These are phyloP conservation scores for Colletotrichum godetiae DNA, from an alignment of 2,329 filamentous ascomycete genomes.

Conservation along the genomic window DNA sequence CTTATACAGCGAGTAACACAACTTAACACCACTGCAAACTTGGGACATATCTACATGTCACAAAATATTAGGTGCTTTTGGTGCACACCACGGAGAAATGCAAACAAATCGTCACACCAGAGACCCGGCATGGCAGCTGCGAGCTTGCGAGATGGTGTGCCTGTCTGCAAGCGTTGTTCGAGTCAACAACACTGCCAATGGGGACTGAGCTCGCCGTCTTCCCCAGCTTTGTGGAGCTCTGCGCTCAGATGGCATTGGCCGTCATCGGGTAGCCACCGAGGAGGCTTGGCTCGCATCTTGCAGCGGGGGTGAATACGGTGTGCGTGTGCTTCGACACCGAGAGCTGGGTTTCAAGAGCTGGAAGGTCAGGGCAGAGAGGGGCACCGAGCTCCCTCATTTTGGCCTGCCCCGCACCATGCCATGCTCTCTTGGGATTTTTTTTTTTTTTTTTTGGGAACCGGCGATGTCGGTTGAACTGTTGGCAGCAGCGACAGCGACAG, in stretches of 20 bases:
- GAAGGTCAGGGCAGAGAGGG: conserved; percentile 4
- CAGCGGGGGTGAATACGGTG: conserved; percentile 6
- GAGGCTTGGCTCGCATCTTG: conserved; percentile 27
- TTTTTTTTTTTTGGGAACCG: neutral
- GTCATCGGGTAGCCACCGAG: conserved; percentile 14
- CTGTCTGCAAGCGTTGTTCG: neutral
- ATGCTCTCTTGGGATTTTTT: neutral
- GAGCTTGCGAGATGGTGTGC: neutral
- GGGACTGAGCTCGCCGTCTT: conserved; percentile 17
- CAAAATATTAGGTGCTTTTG: neutral
- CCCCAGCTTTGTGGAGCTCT: conserved; percentile 26
- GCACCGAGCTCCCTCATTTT: conserved; percentile 11
- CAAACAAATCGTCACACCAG: neutral
- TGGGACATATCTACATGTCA: neutral
- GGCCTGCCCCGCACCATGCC: neutral
- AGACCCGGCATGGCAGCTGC: neutral
- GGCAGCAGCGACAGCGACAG: neutral
- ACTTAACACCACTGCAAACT: neutral
- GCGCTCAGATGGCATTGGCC: conserved; percentile 28
- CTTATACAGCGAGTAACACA: neutral
- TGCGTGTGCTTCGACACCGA: conserved; percentile 10
- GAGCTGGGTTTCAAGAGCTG: conserved; percentile 29
- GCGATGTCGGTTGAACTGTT: neutral
- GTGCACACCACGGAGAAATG: neutral
- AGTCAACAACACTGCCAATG: neutral